Percentiles rank a stretch among this genome's conserved stretches.
Evolutionary conservation across 2,329 filamentous ascomycete genomes (phyloP).

Genomic region (Talaromyces verruculosus): DNA sequence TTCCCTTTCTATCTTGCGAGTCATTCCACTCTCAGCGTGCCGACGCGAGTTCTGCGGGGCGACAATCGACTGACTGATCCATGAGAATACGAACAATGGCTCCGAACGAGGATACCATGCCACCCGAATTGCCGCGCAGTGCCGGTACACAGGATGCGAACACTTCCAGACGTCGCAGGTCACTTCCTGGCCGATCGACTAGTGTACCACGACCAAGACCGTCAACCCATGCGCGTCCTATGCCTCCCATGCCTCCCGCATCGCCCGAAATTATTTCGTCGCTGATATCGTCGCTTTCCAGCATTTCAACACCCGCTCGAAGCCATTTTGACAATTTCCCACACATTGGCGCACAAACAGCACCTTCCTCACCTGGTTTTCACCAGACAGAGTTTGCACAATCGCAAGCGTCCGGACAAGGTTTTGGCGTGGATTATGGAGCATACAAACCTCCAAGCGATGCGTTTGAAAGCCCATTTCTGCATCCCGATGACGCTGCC

Average conservation of each 20-base stretch:
- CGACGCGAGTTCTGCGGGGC: neutral
- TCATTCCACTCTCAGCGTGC: neutral
- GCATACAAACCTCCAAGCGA: slow-evolving; percentile 59
- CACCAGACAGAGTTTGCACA: slow-evolving; percentile 26
- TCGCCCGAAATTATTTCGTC: slow-evolving; percentile 56
- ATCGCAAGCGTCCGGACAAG: slow-evolving; percentile 34
- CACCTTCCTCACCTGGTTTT: slow-evolving; percentile 35
- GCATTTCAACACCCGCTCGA: slow-evolving; percentile 63
- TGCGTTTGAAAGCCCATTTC: slow-evolving; percentile 49
- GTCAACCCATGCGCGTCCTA: slow-evolving; percentile 31
- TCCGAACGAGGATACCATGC: neutral
- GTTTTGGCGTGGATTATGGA: slow-evolving; percentile 73
- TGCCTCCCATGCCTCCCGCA: slow-evolving; percentile 45
- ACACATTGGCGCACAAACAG: slow-evolving; percentile 43
- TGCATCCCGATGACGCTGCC: slow-evolving; percentile 58
- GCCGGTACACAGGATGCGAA: slow-evolving; percentile 15
- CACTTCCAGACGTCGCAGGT: slow-evolving; percentile 45
- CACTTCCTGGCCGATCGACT: slow-evolving; percentile 35
- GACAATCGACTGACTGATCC: neutral
- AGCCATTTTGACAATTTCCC: slow-evolving; percentile 66
- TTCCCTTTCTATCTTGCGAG: neutral
- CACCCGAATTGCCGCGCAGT: slow-evolving; percentile 2
- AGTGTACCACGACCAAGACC: slow-evolving; percentile 24
- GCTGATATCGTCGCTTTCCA: slow-evolving; percentile 61
- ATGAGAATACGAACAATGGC: slow-evolving; percentile 5